phyloP scores from a whole-genome alignment of 225 moss, liverwort and hornwort genomes.

The Takakia lepidozioides region DNA sequence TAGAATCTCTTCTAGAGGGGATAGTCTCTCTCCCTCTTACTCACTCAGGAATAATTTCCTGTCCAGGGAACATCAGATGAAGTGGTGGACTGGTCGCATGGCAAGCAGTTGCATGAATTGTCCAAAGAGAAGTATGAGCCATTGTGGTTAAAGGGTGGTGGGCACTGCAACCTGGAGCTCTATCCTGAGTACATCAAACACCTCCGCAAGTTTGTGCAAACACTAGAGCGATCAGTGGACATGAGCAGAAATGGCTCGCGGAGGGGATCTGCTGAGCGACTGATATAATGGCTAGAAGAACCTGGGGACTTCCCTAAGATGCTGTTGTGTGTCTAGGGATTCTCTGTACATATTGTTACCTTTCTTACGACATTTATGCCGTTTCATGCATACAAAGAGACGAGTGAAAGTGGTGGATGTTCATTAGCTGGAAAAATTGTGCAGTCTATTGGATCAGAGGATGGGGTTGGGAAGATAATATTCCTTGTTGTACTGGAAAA shows the following conservation, averaged over 20 bases:
- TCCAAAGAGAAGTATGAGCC: slow-evolving; percentile 92
- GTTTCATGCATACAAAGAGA: slow-evolving; percentile 15
- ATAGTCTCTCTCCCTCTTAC: no score
- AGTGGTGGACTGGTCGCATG: slow-evolving; percentile 95
- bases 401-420: neutral
- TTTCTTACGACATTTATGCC: slow-evolving; percentile 19
- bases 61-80: slow-evolving; percentile 89
- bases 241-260: slow-evolving; percentile 25
- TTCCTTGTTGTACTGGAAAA: no score
- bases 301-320: neutral
- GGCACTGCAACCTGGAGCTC: slow-evolving; percentile 98
- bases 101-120: slow-evolving; percentile 78
- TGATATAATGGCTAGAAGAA: slow-evolving; percentile 2
- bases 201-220: slow-evolving; percentile 80
- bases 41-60: neutral
- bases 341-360: slow-evolving; percentile 43
- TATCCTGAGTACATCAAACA: slow-evolving; percentile 98
- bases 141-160: slow-evolving; percentile 95
- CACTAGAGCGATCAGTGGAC: slow-evolving; percentile 38
- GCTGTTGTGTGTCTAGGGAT: slow-evolving; percentile 21
- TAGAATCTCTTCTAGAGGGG: no score
- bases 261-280: slow-evolving; percentile 12
- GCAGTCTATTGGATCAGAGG: slow-evolving; percentile 6
- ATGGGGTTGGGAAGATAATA: neutral
- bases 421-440: neutral